Base-by-base conservation (phyloP, 2,329 filamentous ascomycete genomes). In the Sporothrix sp. region DNA sequence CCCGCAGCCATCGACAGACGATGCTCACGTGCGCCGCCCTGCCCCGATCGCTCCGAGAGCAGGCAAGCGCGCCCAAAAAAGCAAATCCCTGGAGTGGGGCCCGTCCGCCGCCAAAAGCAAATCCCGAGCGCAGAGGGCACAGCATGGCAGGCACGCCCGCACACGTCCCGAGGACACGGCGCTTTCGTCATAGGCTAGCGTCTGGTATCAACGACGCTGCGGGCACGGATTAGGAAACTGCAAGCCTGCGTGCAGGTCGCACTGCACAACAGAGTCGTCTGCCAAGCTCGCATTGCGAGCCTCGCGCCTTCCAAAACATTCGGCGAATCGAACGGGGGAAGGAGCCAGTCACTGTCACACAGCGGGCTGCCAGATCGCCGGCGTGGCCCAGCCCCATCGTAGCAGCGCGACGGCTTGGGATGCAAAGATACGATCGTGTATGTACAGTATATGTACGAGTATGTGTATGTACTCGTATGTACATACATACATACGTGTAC, bases 111-210 rank as follows among this genome's bases (percentile, higher is more conserved):
- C 33, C 32, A 13, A 35, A 10, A 53, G 47, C 51, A 53, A 50
- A 53, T 53, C 51, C 51, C 51, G 51, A n/a, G 18, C 35, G 16
- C 35, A 36, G 35, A n/a, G 20, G n/a, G 32, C 42, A 11, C 11
- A 45, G 35, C 32, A 14, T 23, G 43, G 43, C 28, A 45, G 7
- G 11, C 14, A 27, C 10, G 32, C n/a, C n/a, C n/a, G n/a, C n/a
- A n/a, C n/a, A n/a, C n/a, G n/a, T n/a, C n/a, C n/a, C n/a, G n/a
- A n/a, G n/a, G n/a, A n/a, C n/a, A n/a, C n/a, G n/a, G n/a, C n/a
- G n/a, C n/a, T n/a, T n/a, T n/a, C n/a, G n/a, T n/a, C n/a, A n/a
- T n/a, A n/a, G n/a, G 33, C 16, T 18, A 36, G n/a, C 33, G 18
- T 38, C 18, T 44, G 27, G 21, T 44, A 44, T 44, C 42, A 44